A percentile compares a stretch with the other conserved stretches of the same genome.
These are phyloP conservation scores for Cicer cuneatum DNA, from an alignment of 306 rosid genomes.

Conservation along the genomic window DNA sequence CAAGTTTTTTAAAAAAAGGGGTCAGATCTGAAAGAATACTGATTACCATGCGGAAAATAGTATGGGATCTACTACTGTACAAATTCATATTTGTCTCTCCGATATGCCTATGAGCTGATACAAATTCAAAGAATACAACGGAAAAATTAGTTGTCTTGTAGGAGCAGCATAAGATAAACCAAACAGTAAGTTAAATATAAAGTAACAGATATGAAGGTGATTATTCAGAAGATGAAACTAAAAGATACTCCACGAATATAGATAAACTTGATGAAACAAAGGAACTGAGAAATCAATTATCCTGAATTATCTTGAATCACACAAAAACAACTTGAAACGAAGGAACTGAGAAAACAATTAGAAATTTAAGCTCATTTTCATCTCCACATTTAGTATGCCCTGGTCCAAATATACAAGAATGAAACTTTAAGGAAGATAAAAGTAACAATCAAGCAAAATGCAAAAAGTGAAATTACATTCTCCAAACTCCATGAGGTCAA, in stretches of 20 bases:
- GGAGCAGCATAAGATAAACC: slow-evolving; percentile 21
- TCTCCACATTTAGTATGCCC: slow-evolving; percentile 31
- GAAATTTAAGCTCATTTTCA: slow-evolving; percentile 20
- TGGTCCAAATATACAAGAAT: slow-evolving; percentile 22
- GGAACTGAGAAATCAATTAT: slow-evolving; percentile 17
- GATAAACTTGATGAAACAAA: slow-evolving; percentile 16
- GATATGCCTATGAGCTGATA: slow-evolving; percentile 93
- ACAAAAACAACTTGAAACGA: slow-evolving; percentile 10
- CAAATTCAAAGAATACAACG: slow-evolving; percentile 14
- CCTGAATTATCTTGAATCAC: neutral
- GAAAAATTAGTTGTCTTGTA: slow-evolving; percentile 16
- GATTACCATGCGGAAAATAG: slow-evolving; percentile 95
- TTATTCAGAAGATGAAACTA: neutral
- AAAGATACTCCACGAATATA: slow-evolving; percentile 6
- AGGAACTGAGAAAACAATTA: slow-evolving; percentile 19
- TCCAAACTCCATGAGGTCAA: slow-evolving; percentile 83
- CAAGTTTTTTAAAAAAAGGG: neutral
- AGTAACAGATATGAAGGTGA: slow-evolving; percentile 20
- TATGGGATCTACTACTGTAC: slow-evolving; percentile 94
- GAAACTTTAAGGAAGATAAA: slow-evolving; percentile 10
- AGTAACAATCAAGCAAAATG: slow-evolving; percentile 8
- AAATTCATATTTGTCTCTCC: slow-evolving; percentile 98
- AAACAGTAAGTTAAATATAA: slow-evolving; percentile 26
- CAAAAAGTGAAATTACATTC: slow-evolving; percentile 63
- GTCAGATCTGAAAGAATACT: slow-evolving; percentile 30